Evolutionary conservation across 2,329 filamentous ascomycete genomes (phyloP).

Genomic region (Phyllosticta capitalensis): DNA sequence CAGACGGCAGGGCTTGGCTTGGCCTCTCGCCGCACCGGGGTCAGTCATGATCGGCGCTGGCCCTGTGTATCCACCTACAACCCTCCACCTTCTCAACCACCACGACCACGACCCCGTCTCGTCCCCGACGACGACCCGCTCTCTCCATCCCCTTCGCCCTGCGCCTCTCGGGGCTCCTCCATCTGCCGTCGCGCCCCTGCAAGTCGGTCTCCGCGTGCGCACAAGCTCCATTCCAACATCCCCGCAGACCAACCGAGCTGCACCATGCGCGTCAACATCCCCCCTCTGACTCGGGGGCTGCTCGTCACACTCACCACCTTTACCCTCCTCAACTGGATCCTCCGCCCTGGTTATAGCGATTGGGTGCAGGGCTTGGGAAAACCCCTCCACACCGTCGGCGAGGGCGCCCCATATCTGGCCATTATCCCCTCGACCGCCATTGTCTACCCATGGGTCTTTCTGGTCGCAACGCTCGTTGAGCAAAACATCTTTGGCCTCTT

Average conservation of each 20-base stretch:
- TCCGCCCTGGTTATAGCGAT: slow-evolving; percentile 43
- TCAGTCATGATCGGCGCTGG: slow-evolving; percentile 3
- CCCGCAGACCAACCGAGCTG: background rate
- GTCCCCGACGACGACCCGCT: slow-evolving; percentile 1
- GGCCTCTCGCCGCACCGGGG: background rate
- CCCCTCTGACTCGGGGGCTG: slow-evolving; percentile 76
- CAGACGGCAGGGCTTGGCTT: slow-evolving; percentile 3
- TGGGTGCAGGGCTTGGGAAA: slow-evolving; percentile 37
- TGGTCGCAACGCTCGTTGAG: slow-evolving; percentile 81
- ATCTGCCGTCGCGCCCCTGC: background rate
- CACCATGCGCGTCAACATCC: slow-evolving; percentile 80
- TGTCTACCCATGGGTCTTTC: slow-evolving; percentile 86
- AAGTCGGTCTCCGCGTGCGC: slow-evolving; percentile 9
- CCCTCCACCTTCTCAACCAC: background rate
- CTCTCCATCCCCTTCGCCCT: background rate
- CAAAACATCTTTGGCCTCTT: slow-evolving; percentile 81
- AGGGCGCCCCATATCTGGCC: slow-evolving; percentile 76
- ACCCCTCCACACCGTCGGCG: slow-evolving; percentile 38
- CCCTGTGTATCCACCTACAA: background rate
- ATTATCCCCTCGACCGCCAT: slow-evolving; percentile 76
- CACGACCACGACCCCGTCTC: background rate
- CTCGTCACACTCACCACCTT: slow-evolving; percentile 66
- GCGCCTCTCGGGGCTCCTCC: background rate
- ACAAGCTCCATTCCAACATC: slow-evolving; percentile 4
- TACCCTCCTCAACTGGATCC: slow-evolving; percentile 71